Conservation (phyloP, 306 rosid genomes). For the Hippophae tibetana region DNA sequence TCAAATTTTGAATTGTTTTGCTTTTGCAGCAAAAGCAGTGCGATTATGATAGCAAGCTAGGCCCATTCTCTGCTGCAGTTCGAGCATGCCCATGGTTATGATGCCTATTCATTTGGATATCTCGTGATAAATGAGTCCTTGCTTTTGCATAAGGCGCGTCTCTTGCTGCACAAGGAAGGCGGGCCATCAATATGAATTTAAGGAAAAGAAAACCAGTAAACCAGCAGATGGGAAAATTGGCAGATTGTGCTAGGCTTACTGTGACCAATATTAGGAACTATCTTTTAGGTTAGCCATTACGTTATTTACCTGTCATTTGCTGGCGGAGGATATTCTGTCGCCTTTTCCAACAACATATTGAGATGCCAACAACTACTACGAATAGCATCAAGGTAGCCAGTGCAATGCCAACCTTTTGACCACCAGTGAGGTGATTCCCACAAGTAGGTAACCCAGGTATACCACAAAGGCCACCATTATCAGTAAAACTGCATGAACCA, state of each 20-base stretch:
- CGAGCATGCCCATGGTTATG: constrained; percentile 54
- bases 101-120: constrained; percentile 78
- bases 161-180: constrained; percentile 48
- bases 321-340: constrained; percentile 76
- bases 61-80: constrained; percentile 74
- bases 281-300: background rate
- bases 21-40: background rate
- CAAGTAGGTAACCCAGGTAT: constrained; percentile 82
- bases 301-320: constrained; percentile 67
- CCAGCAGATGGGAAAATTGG: background rate
- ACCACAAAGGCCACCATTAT: constrained; percentile 81
- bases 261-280: background rate
- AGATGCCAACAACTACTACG: constrained; percentile 43
- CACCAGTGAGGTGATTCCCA: constrained; percentile 63
- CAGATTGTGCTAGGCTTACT: background rate
- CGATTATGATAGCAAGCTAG: constrained; percentile 58
- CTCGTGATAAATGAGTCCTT: constrained; percentile 77
- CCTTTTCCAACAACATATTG: constrained; percentile 83
- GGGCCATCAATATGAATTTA: constrained; percentile 12
- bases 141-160: constrained; percentile 91
- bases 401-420: constrained; percentile 67
- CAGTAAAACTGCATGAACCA: constrained; percentile 73
- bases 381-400: constrained; percentile 41
- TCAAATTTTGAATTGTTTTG: background rate
- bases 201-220: too few species aligned